Evolutionary conservation across 2,329 filamentous ascomycete species (phyloP), one percentile per base, ranked within the genome.

Genomic region (Cladosporium austrohemisphaericum): DNA sequence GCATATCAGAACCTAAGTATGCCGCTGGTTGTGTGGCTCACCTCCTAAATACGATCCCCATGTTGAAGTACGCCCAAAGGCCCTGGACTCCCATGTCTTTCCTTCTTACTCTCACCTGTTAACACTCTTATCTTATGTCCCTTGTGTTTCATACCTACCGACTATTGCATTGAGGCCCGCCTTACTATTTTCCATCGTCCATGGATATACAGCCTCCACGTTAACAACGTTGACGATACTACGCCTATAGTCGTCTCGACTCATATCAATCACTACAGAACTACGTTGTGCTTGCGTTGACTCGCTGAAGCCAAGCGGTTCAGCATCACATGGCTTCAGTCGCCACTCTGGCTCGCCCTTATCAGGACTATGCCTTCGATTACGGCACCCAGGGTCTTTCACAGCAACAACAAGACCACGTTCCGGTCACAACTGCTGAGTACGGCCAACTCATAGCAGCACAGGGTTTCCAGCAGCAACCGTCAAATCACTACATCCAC

Each of bases 321-420:
- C 16, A 14, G 14, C 19, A 26, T 22, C 13, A 16, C 9, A 47
- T 47, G 44, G 44, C 33, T 47, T 31, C 33, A 37, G 44, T 47
- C 64, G 71, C 71, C 72, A 73, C 65, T 65, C 71, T 75, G 71
- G 72, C 72, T 69, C 69, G 63, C 58, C 61, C 71, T 51, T 66
- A 70, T 65, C 67, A 71, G 66, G 70, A 70, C 62, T 69, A 67
- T 59, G 67, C 66, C 65, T 71, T 73, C 67, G 68, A 72, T 66
- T 72, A 73, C 67, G 60, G 56, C 57, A 65, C 68, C 60, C 66
- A 66, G 66, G 68, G 65, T 60, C 66, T 71, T 60, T 60, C 69
- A 62, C 67, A 66, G 63, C 67, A 70, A 62, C 66, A 68, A 60
- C 59, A 67, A n/a, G 50, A 51, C 28, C 29, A 52, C 23, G 46